Conservation (phyloP, 495 filamentous ascomycete genomes). For the Symbiotaphrina buchneri region DNA sequence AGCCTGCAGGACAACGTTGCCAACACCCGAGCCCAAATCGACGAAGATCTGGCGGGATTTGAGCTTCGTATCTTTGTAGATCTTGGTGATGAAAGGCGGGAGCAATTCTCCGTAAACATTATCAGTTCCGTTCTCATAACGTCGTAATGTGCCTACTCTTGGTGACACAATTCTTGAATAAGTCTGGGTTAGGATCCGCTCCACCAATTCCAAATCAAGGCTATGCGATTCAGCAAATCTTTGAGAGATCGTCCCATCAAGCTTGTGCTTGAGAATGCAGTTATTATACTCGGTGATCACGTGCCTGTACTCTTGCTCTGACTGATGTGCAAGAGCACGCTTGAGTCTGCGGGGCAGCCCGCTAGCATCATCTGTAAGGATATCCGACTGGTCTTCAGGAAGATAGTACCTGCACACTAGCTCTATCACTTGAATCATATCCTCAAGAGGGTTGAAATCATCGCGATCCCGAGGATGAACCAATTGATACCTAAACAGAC, state of each 20-base stretch:
- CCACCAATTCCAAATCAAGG: conserved; percentile 45
- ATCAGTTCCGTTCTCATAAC: conserved; percentile 70
- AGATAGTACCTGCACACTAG: conserved; percentile 54
- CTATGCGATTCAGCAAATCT: conserved; percentile 40
- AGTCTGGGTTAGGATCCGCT: conserved; percentile 66
- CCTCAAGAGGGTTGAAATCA: conserved; percentile 65
- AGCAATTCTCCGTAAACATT: conserved; percentile 90
- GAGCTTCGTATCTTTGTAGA: conserved; percentile 57
- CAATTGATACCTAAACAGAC: conserved; percentile 41
- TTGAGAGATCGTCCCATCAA: conserved; percentile 41
- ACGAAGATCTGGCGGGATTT: conserved; percentile 70
- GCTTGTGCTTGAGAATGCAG: conserved; percentile 30
- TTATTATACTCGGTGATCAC: conserved; percentile 59
- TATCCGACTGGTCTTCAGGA: conserved; percentile 33
- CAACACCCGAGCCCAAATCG: conserved; percentile 85
- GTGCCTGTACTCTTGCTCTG: conserved; percentile 41
- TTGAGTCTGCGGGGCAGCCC: conserved; percentile 54
- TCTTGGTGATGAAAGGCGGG: conserved; percentile 56
- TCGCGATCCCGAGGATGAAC: conserved; percentile 50
- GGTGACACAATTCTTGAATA: conserved; percentile 87
- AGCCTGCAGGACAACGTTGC: conserved; percentile 86
- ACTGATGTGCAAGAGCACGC: conserved; percentile 36
- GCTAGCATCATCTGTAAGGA: conserved; percentile 47
- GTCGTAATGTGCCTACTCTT: conserved; percentile 52
- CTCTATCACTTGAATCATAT: conserved; percentile 63